Base-by-base conservation (phyloP, 495 filamentous ascomycete species). In the Penicillium riverlandense region DNA sequence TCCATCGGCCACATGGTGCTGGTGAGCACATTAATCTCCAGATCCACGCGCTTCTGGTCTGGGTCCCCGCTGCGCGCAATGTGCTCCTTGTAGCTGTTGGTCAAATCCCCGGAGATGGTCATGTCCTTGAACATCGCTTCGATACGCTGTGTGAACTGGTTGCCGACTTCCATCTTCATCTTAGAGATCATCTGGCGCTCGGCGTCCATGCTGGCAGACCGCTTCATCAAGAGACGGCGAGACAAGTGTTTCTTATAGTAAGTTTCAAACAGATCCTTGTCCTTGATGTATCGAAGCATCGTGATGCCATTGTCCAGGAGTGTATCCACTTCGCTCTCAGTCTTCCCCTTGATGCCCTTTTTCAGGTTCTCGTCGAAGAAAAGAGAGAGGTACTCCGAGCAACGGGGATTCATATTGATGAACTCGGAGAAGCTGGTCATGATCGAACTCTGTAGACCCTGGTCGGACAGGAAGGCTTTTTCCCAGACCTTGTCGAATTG, bases 51-150 rank as follows among this genome's bases (percentile, higher is more conserved):
- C 55, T 78, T 84, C 15, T 74, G 65, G 41, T 87, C 85, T 0
- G 70, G 67, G 44, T 86, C 85, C 7, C 79, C 83, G 4, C 82
- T 67, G 12, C 69, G 68, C 4, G 69, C 63, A 14, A 90, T 76
- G 47, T 94, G 77, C 7, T 74, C 70, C 42, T 84, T 83, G 66
- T 89, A 96, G 38, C 74, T 78, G 2, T 78, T 60, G 0, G 82
- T 85, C n/a, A 96, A 70, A 41, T 96, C 94, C 45, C 87, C 84
- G 0, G 89, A 95, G 7, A 90, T 72, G 14, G 84, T 76, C 85
- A 99, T 96, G 57, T 99, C 92, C 63, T 86, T 95, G 63, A 99
- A 99, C 92, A 99, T 99, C 41, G 88, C 80, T 58, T 99, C 92
- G 16, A 97, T 76, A 53, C 92, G 91, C 50, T 79, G 69, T 0